These are phyloP conservation scores for Sclerotinia minor DNA, from an alignment of 2,329 filamentous ascomycete species.

Conservation along the genomic window DNA sequence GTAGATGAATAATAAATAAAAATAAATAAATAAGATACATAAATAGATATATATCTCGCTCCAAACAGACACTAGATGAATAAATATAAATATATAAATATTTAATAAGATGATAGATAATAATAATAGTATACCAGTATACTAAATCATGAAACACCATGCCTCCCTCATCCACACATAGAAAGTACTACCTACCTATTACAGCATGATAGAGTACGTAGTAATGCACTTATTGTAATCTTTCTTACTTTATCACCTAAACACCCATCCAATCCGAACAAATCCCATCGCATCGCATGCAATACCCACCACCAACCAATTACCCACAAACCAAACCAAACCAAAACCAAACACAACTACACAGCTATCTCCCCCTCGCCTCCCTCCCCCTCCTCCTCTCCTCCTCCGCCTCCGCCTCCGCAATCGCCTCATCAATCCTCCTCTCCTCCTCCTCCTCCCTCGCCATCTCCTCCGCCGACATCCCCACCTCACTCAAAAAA, in stretches of 20 bases:
- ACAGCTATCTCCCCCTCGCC: not conserved
- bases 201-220: too few species aligned
- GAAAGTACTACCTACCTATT: too few species aligned
- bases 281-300: too few species aligned
- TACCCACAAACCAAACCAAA: not conserved
- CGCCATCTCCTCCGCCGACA: conserved; percentile 36
- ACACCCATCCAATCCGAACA: not conserved
- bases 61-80: not conserved
- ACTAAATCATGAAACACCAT: too few species aligned
- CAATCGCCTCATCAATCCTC: conserved; percentile 39
- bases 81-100: not conserved
- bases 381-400: conserved; percentile 25
- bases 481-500: conserved; percentile 33
- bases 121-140: too few species aligned
- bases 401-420: conserved; percentile 36
- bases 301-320: too few species aligned
- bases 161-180: too few species aligned
- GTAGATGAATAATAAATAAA: not conserved
- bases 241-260: too few species aligned
- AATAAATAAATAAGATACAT: too few species aligned
- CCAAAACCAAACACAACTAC: too few species aligned
- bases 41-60: not conserved
- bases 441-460: conserved; percentile 40
- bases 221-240: too few species aligned
- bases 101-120: not conserved